Evolutionary conservation across 2,329 filamentous ascomycete genomes (phyloP).

Genomic region (Trichoderma hamatum): DNA sequence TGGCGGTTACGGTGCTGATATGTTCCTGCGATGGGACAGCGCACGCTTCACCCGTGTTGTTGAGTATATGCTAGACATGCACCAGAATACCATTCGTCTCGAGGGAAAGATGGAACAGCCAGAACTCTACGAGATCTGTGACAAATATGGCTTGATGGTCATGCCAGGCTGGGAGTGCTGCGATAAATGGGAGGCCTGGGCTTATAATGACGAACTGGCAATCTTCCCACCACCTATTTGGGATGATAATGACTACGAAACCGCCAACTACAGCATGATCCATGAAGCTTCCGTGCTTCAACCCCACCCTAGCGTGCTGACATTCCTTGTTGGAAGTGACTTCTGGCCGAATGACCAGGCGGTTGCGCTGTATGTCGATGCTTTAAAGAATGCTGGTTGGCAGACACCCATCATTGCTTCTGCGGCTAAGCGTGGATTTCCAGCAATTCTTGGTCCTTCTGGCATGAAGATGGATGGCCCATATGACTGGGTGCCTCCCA

Average conservation of each 20-base stretch:
- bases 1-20: constrained; percentile 62
- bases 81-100: constrained; percentile 64
- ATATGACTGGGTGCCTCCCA: constrained; percentile 68
- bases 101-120: constrained; percentile 68
- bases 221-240: constrained; percentile 46
- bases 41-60: constrained; percentile 53
- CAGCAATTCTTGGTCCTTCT: constrained; percentile 54
- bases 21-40: constrained; percentile 61
- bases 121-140: constrained; percentile 61
- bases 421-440: constrained; percentile 58
- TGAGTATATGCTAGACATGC: constrained; percentile 60
- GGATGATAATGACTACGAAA: constrained; percentile 57
- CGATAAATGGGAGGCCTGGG: constrained; percentile 69
- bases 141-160: constrained; percentile 63
- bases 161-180: constrained; percentile 68
- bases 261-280: constrained; percentile 57
- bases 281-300: constrained; percentile 65
- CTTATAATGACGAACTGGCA: constrained; percentile 58
- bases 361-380: constrained; percentile 55
- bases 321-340: constrained; percentile 63
- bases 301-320: constrained; percentile 60
- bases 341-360: constrained; percentile 64
- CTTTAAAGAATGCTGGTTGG: constrained; percentile 57
- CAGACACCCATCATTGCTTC: constrained; percentile 60
- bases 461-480: constrained; percentile 70